A percentile compares a stretch with the other conserved stretches of the same genome.
Evolutionary conservation across 2,329 filamentous ascomycete genomes (phyloP).

Genomic region (Chrysoporthe austroafricana): DNA sequence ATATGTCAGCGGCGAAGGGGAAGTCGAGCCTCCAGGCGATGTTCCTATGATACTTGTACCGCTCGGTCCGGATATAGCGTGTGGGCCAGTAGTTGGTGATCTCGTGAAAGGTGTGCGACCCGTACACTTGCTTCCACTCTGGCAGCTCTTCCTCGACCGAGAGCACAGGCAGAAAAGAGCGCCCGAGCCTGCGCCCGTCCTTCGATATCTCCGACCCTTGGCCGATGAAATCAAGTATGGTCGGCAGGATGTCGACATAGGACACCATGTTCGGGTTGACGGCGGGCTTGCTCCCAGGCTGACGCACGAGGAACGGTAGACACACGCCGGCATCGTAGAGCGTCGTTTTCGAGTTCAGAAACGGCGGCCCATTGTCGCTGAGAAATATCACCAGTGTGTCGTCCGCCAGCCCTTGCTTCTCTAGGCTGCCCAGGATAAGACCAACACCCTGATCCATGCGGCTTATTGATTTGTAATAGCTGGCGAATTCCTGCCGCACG

Average conservation of each 20-base stretch:
- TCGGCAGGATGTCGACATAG: conserved; percentile 51
- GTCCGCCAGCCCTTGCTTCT: conserved; percentile 37
- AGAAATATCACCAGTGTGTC: conserved; percentile 50
- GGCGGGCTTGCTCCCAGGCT: conserved; percentile 37
- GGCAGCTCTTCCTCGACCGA: conserved; percentile 28
- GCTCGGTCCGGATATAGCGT: conserved; percentile 45
- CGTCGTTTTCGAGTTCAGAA: conserved; percentile 56
- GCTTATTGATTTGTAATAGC: conserved; percentile 47
- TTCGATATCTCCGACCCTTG: conserved; percentile 8
- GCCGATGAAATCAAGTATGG: conserved; percentile 45
- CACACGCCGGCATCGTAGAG: conserved; percentile 52
- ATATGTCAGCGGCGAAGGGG: conserved; percentile 51
- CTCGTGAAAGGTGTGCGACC: conserved; percentile 57
- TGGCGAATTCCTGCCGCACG: conserved; percentile 46
- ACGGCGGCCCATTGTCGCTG: conserved; percentile 54
- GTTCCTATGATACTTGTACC: conserved; percentile 56
- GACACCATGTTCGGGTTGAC: conserved; percentile 50
- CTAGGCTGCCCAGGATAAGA: conserved; percentile 42
- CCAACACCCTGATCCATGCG: conserved; percentile 48
- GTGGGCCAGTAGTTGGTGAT: conserved; percentile 56
- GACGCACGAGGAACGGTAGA: conserved; percentile 47
- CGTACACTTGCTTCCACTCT: conserved; percentile 46
- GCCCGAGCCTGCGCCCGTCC: conserved; percentile 34
- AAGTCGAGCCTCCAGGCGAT: conserved; percentile 54
- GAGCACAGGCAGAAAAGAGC: conserved; percentile 45